These are phyloP conservation scores for Furcasterigmium sp. DNA, from an alignment of 2,329 filamentous ascomycete genomes.

Conservation along the genomic window DNA sequence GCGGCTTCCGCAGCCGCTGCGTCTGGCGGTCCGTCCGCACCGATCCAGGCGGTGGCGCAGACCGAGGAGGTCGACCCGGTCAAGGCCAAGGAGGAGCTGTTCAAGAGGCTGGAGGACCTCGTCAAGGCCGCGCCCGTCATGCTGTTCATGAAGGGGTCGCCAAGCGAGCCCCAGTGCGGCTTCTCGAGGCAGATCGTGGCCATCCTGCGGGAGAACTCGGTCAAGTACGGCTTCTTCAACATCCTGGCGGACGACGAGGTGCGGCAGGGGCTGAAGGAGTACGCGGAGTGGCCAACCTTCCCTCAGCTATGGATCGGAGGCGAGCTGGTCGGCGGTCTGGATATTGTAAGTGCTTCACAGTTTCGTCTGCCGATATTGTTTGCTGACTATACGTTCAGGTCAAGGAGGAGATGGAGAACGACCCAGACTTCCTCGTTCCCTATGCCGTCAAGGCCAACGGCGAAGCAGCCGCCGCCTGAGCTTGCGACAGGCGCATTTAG, in stretches of 20 bases:
- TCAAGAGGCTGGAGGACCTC: constrained; percentile 73
- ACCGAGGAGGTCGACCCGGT: constrained; percentile 26
- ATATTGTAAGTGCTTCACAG: constrained; percentile 67
- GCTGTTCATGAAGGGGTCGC: constrained; percentile 98
- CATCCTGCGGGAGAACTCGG: constrained; percentile 79
- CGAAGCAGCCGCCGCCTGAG: constrained; percentile 28
- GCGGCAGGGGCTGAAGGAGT: constrained; percentile 92
- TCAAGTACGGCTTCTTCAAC: constrained; percentile 99
- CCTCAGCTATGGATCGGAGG: constrained; percentile 91
- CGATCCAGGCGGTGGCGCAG: constrained; percentile 10
- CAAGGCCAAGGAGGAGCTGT: constrained; percentile 76
- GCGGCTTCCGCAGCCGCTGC: constrained; percentile 29
- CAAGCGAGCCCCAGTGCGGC: constrained; percentile 79
- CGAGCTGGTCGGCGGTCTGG: constrained; percentile 85
- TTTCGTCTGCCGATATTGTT: neutral
- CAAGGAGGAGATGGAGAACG: constrained; percentile 84
- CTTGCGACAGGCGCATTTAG: too few species aligned
- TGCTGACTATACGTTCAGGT: constrained; percentile 48
- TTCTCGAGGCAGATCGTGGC: constrained; percentile 88
- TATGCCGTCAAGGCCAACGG: constrained; percentile 53
- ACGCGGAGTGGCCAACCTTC: constrained; percentile 97
- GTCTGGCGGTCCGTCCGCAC: constrained; percentile 9
- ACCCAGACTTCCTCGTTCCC: constrained; percentile 75
- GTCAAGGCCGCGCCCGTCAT: constrained; percentile 96
- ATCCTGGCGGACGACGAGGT: constrained; percentile 97